These are phyloP conservation scores for Leccinum longicurvipes DNA, from an alignment of 768 basidiomycete species.

Conservation along the genomic window DNA sequence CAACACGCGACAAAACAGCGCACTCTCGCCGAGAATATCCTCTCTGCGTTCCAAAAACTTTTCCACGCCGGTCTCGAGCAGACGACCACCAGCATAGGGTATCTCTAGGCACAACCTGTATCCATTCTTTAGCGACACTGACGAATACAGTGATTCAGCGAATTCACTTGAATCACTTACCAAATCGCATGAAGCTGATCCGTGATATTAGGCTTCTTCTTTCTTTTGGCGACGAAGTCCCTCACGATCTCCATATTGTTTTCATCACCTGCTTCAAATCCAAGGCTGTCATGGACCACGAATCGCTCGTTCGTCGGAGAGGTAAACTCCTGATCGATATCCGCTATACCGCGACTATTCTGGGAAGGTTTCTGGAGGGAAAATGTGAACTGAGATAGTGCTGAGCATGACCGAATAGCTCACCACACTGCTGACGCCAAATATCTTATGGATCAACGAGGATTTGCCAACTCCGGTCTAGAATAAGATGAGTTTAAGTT, in stretches of 20 bases:
- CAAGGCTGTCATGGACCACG: slow-evolving; percentile 19
- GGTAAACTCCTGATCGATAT: slow-evolving; percentile 13
- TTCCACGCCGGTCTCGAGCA: slow-evolving; percentile 16
- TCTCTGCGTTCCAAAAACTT: slow-evolving; percentile 1
- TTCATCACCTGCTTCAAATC: slow-evolving; percentile 15
- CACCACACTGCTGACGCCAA: slow-evolving; percentile 13
- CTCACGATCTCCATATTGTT: slow-evolving; percentile 3
- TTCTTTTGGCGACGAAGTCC: slow-evolving; percentile 4
- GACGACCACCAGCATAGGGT: slow-evolving; percentile 10
- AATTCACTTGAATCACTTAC: no score
- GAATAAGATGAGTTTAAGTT: background rate
- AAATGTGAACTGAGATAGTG: background rate
- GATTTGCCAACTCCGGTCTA: slow-evolving; percentile 18
- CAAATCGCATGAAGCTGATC: slow-evolving; percentile 16
- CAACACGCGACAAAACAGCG: background rate
- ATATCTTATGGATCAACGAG: slow-evolving; percentile 8
- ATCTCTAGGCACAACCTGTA: slow-evolving; percentile 16
- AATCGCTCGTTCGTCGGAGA: slow-evolving; percentile 13
- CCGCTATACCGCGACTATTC: background rate
- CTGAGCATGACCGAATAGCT: background rate
- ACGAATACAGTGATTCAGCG: background rate
- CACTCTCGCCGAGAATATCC: slow-evolving; percentile 8
- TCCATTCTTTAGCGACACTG: background rate
- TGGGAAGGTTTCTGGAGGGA: slow-evolving; percentile 2
- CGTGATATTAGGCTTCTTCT: background rate